Percentiles rank a stretch among this genome's conserved stretches.
phyloP scores from a whole-genome alignment of 768 basidiomycete genomes.

The Trametes maxima region DNA sequence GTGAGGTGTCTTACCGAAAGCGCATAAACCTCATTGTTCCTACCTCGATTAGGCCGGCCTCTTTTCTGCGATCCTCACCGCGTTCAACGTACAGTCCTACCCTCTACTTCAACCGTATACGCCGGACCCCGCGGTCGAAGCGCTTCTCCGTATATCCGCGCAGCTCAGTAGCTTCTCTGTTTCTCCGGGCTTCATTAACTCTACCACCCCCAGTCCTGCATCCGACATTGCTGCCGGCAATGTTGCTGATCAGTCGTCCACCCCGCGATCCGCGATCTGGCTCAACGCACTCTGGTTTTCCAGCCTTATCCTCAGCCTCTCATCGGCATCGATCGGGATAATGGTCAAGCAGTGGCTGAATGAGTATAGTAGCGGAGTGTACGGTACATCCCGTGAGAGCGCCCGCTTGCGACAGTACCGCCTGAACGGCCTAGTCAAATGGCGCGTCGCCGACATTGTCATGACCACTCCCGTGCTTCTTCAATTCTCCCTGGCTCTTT shows the following conservation, averaged over 20 bases:
- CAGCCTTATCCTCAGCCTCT: background rate
- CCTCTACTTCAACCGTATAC: background rate
- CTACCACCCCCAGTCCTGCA: background rate
- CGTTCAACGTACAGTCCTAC: too few relatives aligned
- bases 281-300: slow-evolving; percentile 4
- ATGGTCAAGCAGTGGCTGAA: slow-evolving; percentile 8
- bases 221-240: too few relatives aligned
- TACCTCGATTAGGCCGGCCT: background rate
- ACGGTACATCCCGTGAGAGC: background rate
- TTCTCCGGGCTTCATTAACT: background rate
- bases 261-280: background rate
- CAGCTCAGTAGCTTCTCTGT: background rate
- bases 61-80: background rate
- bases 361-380: background rate
- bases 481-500: slow-evolving; percentile 20
- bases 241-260: background rate
- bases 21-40: background rate
- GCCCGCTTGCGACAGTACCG: background rate
- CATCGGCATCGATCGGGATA: background rate
- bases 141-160: background rate
- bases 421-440: slow-evolving; percentile 17
- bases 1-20: background rate
- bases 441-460: slow-evolving; percentile 26
- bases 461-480: slow-evolving; percentile 25
- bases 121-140: background rate